Evolutionary conservation across 805 yeast species (phyloP).

Genomic region (Starmerella vaccinii): DNA sequence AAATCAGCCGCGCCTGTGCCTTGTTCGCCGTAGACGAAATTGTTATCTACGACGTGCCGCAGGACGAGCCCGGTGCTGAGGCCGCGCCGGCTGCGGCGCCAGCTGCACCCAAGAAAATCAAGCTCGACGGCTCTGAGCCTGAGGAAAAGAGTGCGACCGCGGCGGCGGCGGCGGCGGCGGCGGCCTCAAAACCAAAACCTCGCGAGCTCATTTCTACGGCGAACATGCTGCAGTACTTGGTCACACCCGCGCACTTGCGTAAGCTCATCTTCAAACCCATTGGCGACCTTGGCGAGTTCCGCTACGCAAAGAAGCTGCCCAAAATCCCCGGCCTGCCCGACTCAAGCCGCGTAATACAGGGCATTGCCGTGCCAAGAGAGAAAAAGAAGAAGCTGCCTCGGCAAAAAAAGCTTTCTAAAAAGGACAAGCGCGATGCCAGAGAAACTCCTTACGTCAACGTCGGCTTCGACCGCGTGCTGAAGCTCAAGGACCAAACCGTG

Average conservation of each 20-base stretch:
- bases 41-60: constrained; percentile 50
- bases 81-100: constrained; percentile 21
- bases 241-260: constrained; percentile 74
- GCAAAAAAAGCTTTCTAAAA: constrained; percentile 36
- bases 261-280: constrained; percentile 46
- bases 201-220: constrained; percentile 32
- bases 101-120: constrained; percentile 29
- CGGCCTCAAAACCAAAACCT: constrained; percentile 17
- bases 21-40: constrained; percentile 64
- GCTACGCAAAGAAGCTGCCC: constrained; percentile 59
- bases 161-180: no score
- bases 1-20: constrained; percentile 66
- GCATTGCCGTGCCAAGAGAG: constrained; percentile 43
- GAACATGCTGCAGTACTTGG: constrained; percentile 61
- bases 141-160: constrained; percentile 17
- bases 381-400: constrained; percentile 41
- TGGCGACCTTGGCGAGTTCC: constrained; percentile 24
- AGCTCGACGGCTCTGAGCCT: constrained; percentile 22
- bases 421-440: constrained; percentile 42
- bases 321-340: constrained; percentile 62
- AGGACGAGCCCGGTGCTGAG: constrained; percentile 21
- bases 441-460: constrained; percentile 68
- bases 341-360: constrained; percentile 30
- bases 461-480: constrained; percentile 52
- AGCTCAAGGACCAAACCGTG: constrained; percentile 42